These are phyloP conservation scores for Fusarium begoniae DNA, from an alignment of 2,329 filamentous ascomycete genomes.

Conservation along the genomic window DNA sequence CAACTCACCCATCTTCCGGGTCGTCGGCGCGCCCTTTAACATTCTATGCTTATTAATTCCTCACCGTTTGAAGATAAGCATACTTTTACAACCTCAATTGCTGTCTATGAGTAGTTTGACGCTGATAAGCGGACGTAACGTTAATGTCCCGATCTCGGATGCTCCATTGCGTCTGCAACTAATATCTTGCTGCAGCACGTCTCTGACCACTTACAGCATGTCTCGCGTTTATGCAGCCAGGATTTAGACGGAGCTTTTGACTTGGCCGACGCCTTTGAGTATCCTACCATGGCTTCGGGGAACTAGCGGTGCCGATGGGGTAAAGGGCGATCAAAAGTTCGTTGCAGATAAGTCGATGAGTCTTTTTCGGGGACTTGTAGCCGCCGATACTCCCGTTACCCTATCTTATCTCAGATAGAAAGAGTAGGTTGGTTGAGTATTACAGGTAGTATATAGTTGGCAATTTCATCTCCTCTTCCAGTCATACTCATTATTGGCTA, in stretches of 20 bases:
- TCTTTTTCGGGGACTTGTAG: not conserved
- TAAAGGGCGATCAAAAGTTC: not conserved
- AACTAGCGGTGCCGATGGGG: not conserved
- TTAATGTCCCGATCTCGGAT: not conserved
- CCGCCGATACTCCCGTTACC: not conserved
- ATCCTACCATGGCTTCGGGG: not conserved
- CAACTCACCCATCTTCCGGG: not conserved
- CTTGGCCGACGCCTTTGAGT: not conserved
- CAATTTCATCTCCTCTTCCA: no score
- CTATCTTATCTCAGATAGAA: not conserved
- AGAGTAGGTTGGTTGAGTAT: not conserved
- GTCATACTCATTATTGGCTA: not conserved
- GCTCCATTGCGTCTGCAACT: not conserved
- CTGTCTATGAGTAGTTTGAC: not conserved
- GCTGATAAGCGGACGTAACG: not conserved
- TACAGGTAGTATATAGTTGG: not conserved
- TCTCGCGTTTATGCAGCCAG: rapidly evolving
- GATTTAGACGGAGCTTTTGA: rapidly evolving
- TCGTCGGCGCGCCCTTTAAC: not conserved
- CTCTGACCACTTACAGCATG: not conserved
- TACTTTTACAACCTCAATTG: not conserved
- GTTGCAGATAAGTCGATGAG: not conserved
- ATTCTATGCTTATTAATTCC: not conserved
- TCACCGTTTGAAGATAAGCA: not conserved
- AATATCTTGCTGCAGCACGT: not conserved